Conservation (phyloP, 2,329 filamentous ascomycete species). For the Cladosporium sp. region DNA sequence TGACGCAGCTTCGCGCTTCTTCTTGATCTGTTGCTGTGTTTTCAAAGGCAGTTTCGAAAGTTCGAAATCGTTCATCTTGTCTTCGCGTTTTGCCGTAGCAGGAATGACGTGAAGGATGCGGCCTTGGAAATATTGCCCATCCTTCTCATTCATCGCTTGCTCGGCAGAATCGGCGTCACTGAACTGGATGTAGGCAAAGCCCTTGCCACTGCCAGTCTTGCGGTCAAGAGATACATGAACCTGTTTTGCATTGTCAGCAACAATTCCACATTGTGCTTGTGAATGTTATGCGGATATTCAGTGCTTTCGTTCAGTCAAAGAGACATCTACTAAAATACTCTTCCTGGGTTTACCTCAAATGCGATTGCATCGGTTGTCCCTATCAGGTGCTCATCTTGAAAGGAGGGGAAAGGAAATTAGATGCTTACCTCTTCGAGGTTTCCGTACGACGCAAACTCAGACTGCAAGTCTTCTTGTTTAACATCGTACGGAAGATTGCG, state of each 20-base stretch:
- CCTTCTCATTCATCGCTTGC: slow-evolving; percentile 71
- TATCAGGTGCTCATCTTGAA: slow-evolving; percentile 97
- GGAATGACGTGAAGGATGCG: slow-evolving; percentile 87
- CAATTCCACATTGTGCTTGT: neutral
- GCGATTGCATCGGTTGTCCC: slow-evolving; percentile 97
- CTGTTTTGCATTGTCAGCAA: slow-evolving; percentile 45
- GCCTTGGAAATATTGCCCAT: slow-evolving; percentile 86
- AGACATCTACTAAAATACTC: slow-evolving; percentile 99
- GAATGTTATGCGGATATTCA: slow-evolving; percentile 18
- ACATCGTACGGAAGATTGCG: slow-evolving; percentile 82
- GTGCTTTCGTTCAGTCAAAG: slow-evolving; percentile 57
- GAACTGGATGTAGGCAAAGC: slow-evolving; percentile 85
- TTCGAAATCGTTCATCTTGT: slow-evolving; percentile 79
- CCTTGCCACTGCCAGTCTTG: slow-evolving; percentile 70
- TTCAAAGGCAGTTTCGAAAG: slow-evolving; percentile 90
- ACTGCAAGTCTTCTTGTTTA: slow-evolving; percentile 70
- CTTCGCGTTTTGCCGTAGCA: slow-evolving; percentile 74
- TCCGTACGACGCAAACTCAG: slow-evolving; percentile 69
- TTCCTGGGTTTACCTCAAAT: slow-evolving; percentile 85
- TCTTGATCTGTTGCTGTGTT: slow-evolving; percentile 86
- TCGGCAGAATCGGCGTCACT: slow-evolving; percentile 67
- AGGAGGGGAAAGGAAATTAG: slow-evolving; percentile 17
- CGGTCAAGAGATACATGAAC: slow-evolving; percentile 78
- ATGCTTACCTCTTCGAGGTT: slow-evolving; percentile 78
- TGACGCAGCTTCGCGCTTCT: slow-evolving; percentile 73